Base-by-base conservation (phyloP, 768 basidiomycete genomes). In the Lepiota brunneoincarnata region DNA sequence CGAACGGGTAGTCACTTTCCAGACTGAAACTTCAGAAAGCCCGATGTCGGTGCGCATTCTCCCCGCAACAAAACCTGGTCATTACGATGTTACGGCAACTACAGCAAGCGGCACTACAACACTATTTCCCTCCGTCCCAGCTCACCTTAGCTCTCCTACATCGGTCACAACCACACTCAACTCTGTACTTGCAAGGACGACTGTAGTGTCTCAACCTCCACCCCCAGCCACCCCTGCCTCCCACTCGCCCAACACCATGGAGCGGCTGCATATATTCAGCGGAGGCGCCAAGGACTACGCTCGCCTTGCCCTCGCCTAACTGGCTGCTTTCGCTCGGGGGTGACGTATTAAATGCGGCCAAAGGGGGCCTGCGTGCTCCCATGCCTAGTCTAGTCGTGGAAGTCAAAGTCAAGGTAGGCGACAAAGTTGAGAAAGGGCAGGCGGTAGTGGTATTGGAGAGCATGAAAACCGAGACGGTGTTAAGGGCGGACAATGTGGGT, bases 361-460 rank as follows among this genome's bases (percentile, higher is more conserved):
- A 83, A 62, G 85, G 89, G 4, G 82, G 83, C 14, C 67, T 93
- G 60, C 80, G 82, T 55, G 89, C 91, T 3, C 93, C 94, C 12
- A 93, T 93, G 90, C 93, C 93, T n/a, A 91, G 91, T 66, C 77
- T 93, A 46, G 87, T 97, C 1, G 93, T 97, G 3, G 92, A 96
- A 51, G 87, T 97, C 47, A 79, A 79, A 15, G 93, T 95, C 31
- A 77, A 76, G 55, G 73, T 80, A 1, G 94, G 93, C 3, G 88
- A 95, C 48, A 74, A 69, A 12, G 89, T 97, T 37, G 84, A 87
- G 70, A 85, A 81, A 63, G 92, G 91, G 0, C 89, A 94, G 64
- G 82, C 81, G 6, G 77, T 93, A 7, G 84, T 93, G 26, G 83
- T 95, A 4, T 70, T 96, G 64, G 94, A 96, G 72, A 96, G 93